A percentile compares a stretch with the other conserved stretches of the same genome.
Conservation (phyloP, 1,284 basidiomycete species). For the Sporisorium iseilematis-ciliati region DNA sequence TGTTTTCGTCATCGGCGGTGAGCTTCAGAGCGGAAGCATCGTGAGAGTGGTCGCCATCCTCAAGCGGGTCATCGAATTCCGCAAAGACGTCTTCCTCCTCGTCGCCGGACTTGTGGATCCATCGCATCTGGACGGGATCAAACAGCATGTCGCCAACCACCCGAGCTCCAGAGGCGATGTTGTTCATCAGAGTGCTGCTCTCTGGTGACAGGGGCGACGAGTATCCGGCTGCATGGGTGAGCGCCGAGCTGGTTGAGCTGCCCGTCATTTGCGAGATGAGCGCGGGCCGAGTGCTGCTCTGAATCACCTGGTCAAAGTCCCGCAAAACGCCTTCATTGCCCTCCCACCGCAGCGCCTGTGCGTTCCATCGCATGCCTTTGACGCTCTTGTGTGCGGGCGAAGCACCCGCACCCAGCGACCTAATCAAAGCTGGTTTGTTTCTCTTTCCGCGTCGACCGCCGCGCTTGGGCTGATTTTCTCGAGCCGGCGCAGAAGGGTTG, state of each 20-base stretch:
- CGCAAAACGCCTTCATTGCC: slow-evolving; percentile 90
- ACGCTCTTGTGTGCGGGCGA: slow-evolving; percentile 39
- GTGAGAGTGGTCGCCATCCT: slow-evolving; percentile 15
- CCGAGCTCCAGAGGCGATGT: slow-evolving; percentile 72
- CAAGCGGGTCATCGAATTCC: slow-evolving; percentile 30
- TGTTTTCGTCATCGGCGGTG: slow-evolving; percentile 29
- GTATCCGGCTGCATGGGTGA: slow-evolving; percentile 30
- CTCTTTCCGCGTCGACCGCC: slow-evolving; percentile 71
- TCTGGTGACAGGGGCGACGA: slow-evolving; percentile 34
- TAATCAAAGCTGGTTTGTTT: slow-evolving; percentile 55
- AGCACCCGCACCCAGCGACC: slow-evolving; percentile 46
- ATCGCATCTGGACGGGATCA: slow-evolving; percentile 91
- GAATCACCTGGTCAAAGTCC: slow-evolving; percentile 86
- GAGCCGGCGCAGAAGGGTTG: neutral
- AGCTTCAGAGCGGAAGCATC: neutral
- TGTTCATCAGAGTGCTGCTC: slow-evolving; percentile 37
- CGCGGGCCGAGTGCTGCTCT: slow-evolving; percentile 89
- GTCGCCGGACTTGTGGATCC: slow-evolving; percentile 82
- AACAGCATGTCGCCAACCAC: slow-evolving; percentile 98
- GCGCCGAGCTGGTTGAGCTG: slow-evolving; percentile 41
- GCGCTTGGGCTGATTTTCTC: slow-evolving; percentile 20
- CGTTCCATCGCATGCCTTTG: slow-evolving; percentile 96
- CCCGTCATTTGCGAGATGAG: slow-evolving; percentile 75
- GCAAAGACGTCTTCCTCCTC: slow-evolving; percentile 75
- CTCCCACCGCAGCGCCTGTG: slow-evolving; percentile 88